A percentile compares a stretch with the other conserved stretches of the same genome.
Conservation (phyloP, 495 filamentous ascomycete species). For the Aspergillus diversus region DNA sequence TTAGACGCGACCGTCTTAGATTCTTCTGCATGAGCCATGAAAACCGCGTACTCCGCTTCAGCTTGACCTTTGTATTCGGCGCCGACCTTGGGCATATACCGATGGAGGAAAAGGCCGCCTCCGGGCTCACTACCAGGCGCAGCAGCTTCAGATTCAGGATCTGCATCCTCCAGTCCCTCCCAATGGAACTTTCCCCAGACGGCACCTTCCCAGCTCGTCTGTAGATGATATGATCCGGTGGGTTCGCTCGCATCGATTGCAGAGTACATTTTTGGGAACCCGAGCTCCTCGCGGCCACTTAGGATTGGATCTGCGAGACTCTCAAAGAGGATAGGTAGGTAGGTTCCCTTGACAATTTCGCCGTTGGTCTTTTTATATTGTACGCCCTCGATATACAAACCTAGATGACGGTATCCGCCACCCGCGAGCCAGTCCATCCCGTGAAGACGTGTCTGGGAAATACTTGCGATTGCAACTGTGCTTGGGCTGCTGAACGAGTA, state of each 20-base stretch:
- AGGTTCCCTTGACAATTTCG: constrained; percentile 49
- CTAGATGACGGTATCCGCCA: constrained; percentile 56
- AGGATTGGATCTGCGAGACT: constrained; percentile 56
- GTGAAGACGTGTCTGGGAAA: constrained; percentile 50
- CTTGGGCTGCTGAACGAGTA: constrained; percentile 51
- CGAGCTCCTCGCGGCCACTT: constrained; percentile 57
- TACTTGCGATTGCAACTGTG: constrained; percentile 54
- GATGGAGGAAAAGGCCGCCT: constrained; percentile 46
- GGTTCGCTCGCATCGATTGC: constrained; percentile 48
- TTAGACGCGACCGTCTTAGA: constrained; percentile 37
- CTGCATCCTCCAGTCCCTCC: constrained; percentile 42
- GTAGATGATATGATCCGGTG: constrained; percentile 39
- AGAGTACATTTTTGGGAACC: constrained; percentile 59
- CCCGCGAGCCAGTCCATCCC: constrained; percentile 61
- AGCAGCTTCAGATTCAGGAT: constrained; percentile 29
- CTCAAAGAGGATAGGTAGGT: constrained; percentile 59
- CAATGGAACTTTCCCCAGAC: constrained; percentile 46
- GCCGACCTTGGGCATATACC: constrained; percentile 53
- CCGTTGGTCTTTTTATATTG: constrained; percentile 57
- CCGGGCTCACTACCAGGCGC: constrained; percentile 39
- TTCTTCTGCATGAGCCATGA: constrained; percentile 44
- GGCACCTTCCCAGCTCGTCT: constrained; percentile 52
- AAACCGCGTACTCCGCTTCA: constrained; percentile 50
- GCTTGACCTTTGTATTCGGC: constrained; percentile 41
- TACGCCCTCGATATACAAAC: constrained; percentile 61